Evolutionary conservation across 768 basidiomycete genomes (phyloP), one percentile per base, ranked within the genome.

Genomic region (Podaxis sp.): DNA sequence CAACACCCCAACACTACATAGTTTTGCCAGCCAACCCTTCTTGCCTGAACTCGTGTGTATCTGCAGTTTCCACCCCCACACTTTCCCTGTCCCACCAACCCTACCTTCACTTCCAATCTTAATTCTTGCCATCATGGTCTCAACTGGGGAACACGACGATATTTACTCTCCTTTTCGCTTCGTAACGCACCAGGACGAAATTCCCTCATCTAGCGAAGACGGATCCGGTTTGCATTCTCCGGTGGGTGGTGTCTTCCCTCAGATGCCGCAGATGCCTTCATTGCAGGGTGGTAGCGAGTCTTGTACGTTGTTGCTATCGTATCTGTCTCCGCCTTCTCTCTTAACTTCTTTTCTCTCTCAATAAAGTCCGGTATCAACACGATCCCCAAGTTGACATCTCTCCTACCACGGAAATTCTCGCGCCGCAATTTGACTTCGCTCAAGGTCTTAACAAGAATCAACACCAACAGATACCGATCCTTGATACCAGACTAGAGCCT

Each of bases 221-320:
- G 85, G 87, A 70, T 90, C 89, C 57, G 89, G 87, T 64, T 75
- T 91, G 24, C 88, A 89, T 68, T 90, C 90, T 2, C 89, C 90
- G 67, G 81, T 86, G 57, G 87, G 88, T 75, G 78, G 77, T 60
- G 72, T 81, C 54, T 76, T 62, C 54, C 61, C 61, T 62, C 61
- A 28, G 46, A 62, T 62, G 60, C 54, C 54, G 20, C 61, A 50
- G 54, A 56, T 60, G 59, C 51, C 59, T 53, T 37, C 46, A n/a
- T 36, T 62, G 55, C 61, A 64, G 49, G 56, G 56, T 64, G 56
- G 56, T 46, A 15, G 56, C 36, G 62, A 55, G 40, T 54, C 56
- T 64, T 52, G 62, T 58, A 59, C 41, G 62, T 74, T 71, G 73
- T 78, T 80, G 77, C 74, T 76, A 82, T 86, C 77, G 77, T 77